Evolutionary conservation across 495 filamentous ascomycete genomes (phyloP).

Genomic region (Neurospora cerealis): DNA sequence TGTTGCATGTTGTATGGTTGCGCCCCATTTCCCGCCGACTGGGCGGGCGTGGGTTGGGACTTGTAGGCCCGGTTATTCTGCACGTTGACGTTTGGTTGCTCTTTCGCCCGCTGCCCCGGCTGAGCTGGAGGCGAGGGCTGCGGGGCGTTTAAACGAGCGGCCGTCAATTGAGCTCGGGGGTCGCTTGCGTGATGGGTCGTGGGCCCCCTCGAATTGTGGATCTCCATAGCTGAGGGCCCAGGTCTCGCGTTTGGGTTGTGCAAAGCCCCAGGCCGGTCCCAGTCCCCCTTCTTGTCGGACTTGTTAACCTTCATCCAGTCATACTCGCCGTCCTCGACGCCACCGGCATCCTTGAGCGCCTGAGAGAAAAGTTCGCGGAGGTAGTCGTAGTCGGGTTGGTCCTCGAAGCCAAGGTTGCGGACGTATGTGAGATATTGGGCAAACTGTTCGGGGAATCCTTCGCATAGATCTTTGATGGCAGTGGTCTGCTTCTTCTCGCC

Average conservation of each 20-base stretch:
- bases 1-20: slow-evolving; percentile 60
- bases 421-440: slow-evolving; percentile 96
- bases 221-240: slow-evolving; percentile 66
- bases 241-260: slow-evolving; percentile 65
- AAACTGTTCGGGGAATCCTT: slow-evolving; percentile 95
- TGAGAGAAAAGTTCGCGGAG: slow-evolving; percentile 93
- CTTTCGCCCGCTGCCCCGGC: slow-evolving; percentile 69
- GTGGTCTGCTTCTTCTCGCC: slow-evolving; percentile 99
- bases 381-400: slow-evolving; percentile 97
- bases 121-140: slow-evolving; percentile 73
- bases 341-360: slow-evolving; percentile 87
- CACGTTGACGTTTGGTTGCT: slow-evolving; percentile 67
- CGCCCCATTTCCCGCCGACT: background rate
- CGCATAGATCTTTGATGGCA: slow-evolving; percentile 90
- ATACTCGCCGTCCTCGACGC: slow-evolving; percentile 97
- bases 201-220: slow-evolving; percentile 53
- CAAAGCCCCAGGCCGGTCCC: slow-evolving; percentile 48
- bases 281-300: slow-evolving; percentile 84
- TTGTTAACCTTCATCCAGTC: slow-evolving; percentile 99
- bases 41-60: background rate
- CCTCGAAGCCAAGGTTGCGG: slow-evolving; percentile 95
- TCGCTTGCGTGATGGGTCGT: slow-evolving; percentile 49
- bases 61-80: background rate
- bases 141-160: slow-evolving; percentile 94
- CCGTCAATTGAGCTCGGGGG: slow-evolving; percentile 52